Base-by-base conservation (phyloP, 148 eudicot genomes). In the Spergularia bocconei region DNA sequence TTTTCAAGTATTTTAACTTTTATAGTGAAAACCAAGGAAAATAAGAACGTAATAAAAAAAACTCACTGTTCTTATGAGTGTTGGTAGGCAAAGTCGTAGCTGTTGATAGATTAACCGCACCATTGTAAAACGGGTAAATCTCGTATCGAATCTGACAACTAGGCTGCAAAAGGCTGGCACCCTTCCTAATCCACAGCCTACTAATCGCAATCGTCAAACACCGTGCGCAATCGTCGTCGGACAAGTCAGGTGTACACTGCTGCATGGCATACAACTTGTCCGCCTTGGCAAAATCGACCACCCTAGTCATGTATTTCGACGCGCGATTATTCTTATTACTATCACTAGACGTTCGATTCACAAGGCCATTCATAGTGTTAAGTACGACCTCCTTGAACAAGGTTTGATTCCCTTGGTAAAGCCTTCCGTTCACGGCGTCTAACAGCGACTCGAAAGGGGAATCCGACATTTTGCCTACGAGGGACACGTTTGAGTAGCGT, bases 81-180 rank as follows among this genome's bases (percentile, higher is more conserved):
- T 4, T 44, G 48, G 48, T 44, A 6, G 48, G 48, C 48, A 6
- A 44, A 9, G 48, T 44, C 48, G 48, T 44, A 44, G 7, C 48
- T 9, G 48, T 6, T 44, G 48, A 44, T 44, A 44, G 23, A 67
- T 67, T 25, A 17, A 58, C 36, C 4, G 66, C 29, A 33, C 25
- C 60, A 38, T 72, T 73, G 25, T 71, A 82, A 41, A 85, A 85
- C 6, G 82, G 67, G 36, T 67, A 41, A 2, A 25, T 41, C 62
- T 75, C 82, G 14, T 75, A 82, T 12, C 84, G 67, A 58, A 80
- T 15, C 69, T 15, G 16, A 62, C 88, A 85, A 57, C 88, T 82
- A 7, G 78, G 71, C 68, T 3, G 12, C 57, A 78, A 71, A 36
- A 72, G 20, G 14, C 82, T 68, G 4, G n/a, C 78, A 38, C 81